These are phyloP conservation scores for Sphagnum fallax DNA, from an alignment of 228 moss, liverwort and hornwort species.

Conservation along the genomic window DNA sequence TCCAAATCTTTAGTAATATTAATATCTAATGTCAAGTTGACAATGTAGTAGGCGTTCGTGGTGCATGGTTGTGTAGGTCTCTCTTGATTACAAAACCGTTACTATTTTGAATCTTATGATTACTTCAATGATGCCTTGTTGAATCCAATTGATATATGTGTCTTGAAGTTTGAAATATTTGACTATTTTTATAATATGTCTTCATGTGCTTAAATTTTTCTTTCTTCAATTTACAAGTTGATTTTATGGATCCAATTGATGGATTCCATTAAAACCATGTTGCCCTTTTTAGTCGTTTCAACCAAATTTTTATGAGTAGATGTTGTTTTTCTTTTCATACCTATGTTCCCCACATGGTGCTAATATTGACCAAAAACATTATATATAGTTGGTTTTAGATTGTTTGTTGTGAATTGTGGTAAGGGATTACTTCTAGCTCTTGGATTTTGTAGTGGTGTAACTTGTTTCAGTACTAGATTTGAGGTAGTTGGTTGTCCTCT, in stretches of 20 bases:
- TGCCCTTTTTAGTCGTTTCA: background rate
- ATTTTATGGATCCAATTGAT: background rate
- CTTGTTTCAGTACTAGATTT: no score
- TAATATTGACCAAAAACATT: no score
- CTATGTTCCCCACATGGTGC: background rate
- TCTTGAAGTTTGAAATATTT: no score
- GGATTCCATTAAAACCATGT: background rate
- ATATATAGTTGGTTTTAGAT: no score
- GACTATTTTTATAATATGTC: background rate
- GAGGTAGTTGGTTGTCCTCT: no score
- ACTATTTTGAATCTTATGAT: background rate
- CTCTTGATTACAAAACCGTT: background rate
- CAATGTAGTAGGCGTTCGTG: no score
- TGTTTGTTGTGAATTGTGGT: no score
- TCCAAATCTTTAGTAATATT: no score
- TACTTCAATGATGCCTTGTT: background rate
- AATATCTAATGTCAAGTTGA: background rate
- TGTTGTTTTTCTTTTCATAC: background rate
- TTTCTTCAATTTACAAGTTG: background rate
- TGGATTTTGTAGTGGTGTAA: no score
- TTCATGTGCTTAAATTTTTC: background rate
- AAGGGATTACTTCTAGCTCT: no score
- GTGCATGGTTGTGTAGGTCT: background rate
- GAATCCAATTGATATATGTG: background rate
- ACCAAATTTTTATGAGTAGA: background rate